Evolutionary conservation across 441 rosid species (phyloP), one percentile per base, ranked within the genome.

Genomic region (Macaranga tanarius): DNA sequence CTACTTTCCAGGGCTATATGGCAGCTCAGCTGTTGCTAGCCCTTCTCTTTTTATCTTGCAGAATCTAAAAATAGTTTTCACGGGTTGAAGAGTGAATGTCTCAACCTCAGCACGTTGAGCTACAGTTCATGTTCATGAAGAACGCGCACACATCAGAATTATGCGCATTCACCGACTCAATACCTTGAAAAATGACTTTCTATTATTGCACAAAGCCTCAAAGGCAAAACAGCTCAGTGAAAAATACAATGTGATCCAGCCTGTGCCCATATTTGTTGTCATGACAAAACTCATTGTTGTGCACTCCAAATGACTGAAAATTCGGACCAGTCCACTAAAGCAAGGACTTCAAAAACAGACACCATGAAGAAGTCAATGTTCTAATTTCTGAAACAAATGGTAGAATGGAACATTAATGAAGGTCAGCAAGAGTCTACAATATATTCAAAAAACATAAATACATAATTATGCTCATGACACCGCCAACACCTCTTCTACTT

Each of bases 401-500:
- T 2, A 56, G 56, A 42, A 68, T 23, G 3, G 5, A 59, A 34
- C 13, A 31, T 11, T 23, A 22, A 10, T 2, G 20, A 63, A 72
- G 76, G 45, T 66, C 65, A 57, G 69, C 69, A 60, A 56, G 60
- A 74, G 69, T 58, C 76, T 28, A 11, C 25, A 65, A 67, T 40
- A 23, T 34, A 62, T 40, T 73, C 56, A 0, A 26, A 75, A 61
- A 28, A 65, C 59, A 45, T 57, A 28, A 31, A 66, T 65, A 75
- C 65, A 65, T 62, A 67, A 28, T 10, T 38, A 69, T 69, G 20
- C 47, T 10, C 9, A 20, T 7, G 34, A 72, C 23, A 60, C 38
- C 28, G 11, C 8, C 8, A 66, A 40, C 42, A 51, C 40, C 50
- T 52, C 42, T 55, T 23, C 79, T 71, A 65, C 71, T 47, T 40